Conservation (phyloP, 2,329 filamentous ascomycete species). For the Pseudodiploospora longispora region DNA sequence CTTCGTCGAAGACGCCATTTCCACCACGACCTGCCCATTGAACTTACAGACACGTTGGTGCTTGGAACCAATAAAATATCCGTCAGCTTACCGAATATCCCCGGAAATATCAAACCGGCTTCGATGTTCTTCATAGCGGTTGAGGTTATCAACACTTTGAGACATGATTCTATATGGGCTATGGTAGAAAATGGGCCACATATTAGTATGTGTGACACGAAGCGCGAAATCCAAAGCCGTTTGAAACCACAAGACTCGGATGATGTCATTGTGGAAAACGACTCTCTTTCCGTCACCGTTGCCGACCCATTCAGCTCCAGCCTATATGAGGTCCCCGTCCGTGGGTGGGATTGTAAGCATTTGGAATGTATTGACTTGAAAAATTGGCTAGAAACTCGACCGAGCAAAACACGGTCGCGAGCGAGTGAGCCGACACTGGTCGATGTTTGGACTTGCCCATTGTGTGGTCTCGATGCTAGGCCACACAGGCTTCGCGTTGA, state of each 20-base stretch:
- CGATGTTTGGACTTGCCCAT: slow-evolving; percentile 80
- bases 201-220: slow-evolving; percentile 39
- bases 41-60: slow-evolving; percentile 56
- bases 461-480: slow-evolving; percentile 70
- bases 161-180: slow-evolving; percentile 35
- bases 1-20: slow-evolving; percentile 62
- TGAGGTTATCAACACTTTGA: slow-evolving; percentile 56
- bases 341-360: slow-evolving; percentile 63
- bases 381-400: slow-evolving; percentile 66
- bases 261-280: slow-evolving; percentile 51
- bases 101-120: slow-evolving; percentile 16
- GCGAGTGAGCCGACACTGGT: slow-evolving; percentile 42
- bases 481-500: slow-evolving; percentile 66
- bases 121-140: slow-evolving; percentile 54
- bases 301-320: slow-evolving; percentile 57
- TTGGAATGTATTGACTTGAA: slow-evolving; percentile 85
- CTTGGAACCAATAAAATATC: slow-evolving; percentile 55
- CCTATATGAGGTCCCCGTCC: slow-evolving; percentile 64
- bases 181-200: slow-evolving; percentile 28
- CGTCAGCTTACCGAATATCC: slow-evolving; percentile 33
- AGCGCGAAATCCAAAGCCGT: slow-evolving; percentile 46
- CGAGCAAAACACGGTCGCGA: slow-evolving; percentile 29
- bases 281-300: slow-evolving; percentile 50
- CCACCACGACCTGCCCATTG: slow-evolving; percentile 66
- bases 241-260: slow-evolving; percentile 37